These are phyloP conservation scores for Xylaria castorea DNA, from an alignment of 495 filamentous ascomycete genomes.

Conservation along the genomic window DNA sequence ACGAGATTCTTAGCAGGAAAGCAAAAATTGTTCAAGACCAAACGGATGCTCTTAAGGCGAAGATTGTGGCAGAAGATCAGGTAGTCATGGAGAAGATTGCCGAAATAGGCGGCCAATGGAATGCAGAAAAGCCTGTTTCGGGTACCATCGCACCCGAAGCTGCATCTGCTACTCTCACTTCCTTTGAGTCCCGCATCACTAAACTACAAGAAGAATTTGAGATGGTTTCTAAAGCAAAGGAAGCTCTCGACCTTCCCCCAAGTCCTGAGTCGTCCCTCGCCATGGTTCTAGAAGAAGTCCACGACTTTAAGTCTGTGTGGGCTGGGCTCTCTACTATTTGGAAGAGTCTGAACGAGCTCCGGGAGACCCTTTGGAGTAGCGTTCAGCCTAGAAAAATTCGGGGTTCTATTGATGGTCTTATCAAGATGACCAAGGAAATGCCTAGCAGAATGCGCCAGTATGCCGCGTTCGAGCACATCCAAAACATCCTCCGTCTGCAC, in stretches of 20 bases:
- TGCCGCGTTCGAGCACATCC: constrained; percentile 97
- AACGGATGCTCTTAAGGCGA: constrained; percentile 92
- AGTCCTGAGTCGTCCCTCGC: constrained; percentile 77
- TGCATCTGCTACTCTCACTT: constrained; percentile 77
- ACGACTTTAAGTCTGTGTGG: constrained; percentile 99
- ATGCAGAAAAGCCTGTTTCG: constrained; percentile 94
- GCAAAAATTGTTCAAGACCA: constrained; percentile 94
- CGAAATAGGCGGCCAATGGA: constrained; percentile 85
- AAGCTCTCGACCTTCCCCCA: constrained; percentile 88
- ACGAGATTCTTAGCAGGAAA: constrained; percentile 87
- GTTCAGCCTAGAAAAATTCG: constrained; percentile 92
- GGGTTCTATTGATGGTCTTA: constrained; percentile 82
- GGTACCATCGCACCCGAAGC: constrained; percentile 88
- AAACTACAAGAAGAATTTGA: constrained; percentile 83
- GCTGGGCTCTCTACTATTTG: constrained; percentile 92
- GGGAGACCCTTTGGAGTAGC: constrained; percentile 89
- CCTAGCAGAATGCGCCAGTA: constrained; percentile 98
- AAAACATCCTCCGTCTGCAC: constrained; percentile 83
- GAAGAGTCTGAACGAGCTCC: constrained; percentile 93
- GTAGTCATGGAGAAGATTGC: constrained; percentile 85
- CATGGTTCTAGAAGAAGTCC: constrained; percentile 90
- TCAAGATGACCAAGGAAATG: constrained; percentile 99
- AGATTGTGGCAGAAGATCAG: constrained; percentile 92
- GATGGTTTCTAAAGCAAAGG: constrained; percentile 95
- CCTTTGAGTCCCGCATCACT: constrained; percentile 82